Percentiles rank a stretch among this genome's conserved stretches.
These are phyloP conservation scores for Rhododendron kiyosumense DNA, from an alignment of 148 eudicot species.

Conservation along the genomic window DNA sequence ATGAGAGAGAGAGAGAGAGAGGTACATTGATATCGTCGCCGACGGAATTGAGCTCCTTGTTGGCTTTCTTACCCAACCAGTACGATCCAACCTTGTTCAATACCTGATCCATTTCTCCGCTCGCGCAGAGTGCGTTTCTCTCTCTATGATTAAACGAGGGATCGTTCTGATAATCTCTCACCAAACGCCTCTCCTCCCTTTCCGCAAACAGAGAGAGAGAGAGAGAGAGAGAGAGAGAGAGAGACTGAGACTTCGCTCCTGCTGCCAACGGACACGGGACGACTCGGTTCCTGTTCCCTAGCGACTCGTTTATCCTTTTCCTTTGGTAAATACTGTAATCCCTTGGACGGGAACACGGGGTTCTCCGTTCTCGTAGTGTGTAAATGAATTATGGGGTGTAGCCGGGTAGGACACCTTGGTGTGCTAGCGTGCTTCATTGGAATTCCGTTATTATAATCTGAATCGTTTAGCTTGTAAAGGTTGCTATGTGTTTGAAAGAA, in stretches of 20 bases:
- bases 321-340: no score
- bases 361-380: no score
- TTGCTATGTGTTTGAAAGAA: no score
- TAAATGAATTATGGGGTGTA: no score
- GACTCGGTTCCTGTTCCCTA: no score
- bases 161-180: neutral
- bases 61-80: constrained; percentile 81
- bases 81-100: constrained; percentile 86
- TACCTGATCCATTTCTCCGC: constrained; percentile 58
- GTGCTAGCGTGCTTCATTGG: no score
- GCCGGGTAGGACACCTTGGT: no score
- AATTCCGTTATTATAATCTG: no score
- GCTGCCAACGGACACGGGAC: neutral
- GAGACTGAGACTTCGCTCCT: neutral
- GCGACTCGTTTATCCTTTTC: no score
- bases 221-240: no score
- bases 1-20: neutral
- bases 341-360: no score
- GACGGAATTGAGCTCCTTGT: constrained; percentile 72
- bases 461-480: no score
- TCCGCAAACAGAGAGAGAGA: neutral
- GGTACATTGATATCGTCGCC: constrained; percentile 73
- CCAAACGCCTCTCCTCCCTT: neutral
- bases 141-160: neutral
- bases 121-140: neutral